Conservation (phyloP, 345 rosid genomes). For the Acer yangbiense region DNA sequence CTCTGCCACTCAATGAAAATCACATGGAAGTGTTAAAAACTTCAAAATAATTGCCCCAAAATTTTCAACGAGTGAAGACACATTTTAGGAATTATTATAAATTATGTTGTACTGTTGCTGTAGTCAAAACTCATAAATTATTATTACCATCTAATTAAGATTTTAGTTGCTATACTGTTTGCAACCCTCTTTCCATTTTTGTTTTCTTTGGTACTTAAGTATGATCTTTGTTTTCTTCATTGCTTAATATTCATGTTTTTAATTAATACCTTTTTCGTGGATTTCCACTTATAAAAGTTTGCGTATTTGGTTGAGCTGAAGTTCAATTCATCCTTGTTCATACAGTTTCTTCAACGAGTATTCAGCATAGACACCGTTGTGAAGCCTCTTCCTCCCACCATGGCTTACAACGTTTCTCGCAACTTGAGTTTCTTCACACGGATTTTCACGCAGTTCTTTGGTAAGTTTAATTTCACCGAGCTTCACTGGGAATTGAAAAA, state of each 20-base stretch:
- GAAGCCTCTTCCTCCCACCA: conserved; percentile 93
- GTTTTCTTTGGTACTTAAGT: too few relatives aligned
- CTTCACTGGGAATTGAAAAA: neutral
- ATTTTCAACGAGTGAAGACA: too few relatives aligned
- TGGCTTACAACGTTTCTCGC: conserved; percentile 87
- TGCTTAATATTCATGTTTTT: neutral
- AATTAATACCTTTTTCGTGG: neutral
- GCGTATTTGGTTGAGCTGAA: neutral
- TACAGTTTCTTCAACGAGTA: conserved; percentile 86
- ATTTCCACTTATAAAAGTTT: neutral
- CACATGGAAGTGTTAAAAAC: too few relatives aligned
- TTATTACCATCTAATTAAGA: too few relatives aligned
- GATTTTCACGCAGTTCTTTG: conserved; percentile 97
- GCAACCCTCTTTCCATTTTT: too few relatives aligned
- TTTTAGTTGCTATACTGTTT: too few relatives aligned
- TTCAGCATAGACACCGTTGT: conserved; percentile 91
- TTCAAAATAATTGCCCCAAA: too few relatives aligned
- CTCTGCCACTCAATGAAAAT: too few relatives aligned
- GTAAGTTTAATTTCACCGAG: conserved; percentile 41
- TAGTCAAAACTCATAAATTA: too few relatives aligned
- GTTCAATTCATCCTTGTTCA: conserved; percentile 11
- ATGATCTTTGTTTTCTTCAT: neutral
- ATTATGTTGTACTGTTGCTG: neutral
- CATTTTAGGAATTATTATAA: too few relatives aligned
- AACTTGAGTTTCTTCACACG: conserved; percentile 95